Base-by-base conservation (phyloP, 768 basidiomycete species). In the Tephrocybe sp. region DNA sequence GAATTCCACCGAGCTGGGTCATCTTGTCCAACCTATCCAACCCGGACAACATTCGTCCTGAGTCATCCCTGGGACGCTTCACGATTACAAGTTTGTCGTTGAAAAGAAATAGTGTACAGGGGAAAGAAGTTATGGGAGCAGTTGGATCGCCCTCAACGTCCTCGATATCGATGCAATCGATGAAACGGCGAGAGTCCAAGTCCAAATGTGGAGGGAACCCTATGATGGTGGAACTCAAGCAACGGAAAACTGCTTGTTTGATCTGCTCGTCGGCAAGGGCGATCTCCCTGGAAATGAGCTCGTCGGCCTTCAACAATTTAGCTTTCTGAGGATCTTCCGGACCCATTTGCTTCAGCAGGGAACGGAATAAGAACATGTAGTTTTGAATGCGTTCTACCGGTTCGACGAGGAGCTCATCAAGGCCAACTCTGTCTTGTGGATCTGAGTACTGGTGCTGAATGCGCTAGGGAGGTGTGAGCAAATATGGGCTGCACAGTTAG, bases 311-410 rank as follows among this genome's bases (percentile, higher is more conserved):
- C 4, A 82, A 68, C 18, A 98, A 73, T 64, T 88, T 90, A 7
- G 77, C 75, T 24, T 91, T 80, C 58, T 94, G 92, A 1, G 83
- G 78, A 61, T 97, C 92, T 42, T 77, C 75, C 0, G 80, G 80
- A 12, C 81, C 78, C 88, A 98, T 90, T 62, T 90, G 80, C 68
- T 94, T 93, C 62, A 95, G 73, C 87, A 98, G 98, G 4, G 80
- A 90, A 53, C 91, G 87, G 68, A 96, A 92, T 58, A 98, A 78
- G 21, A 98, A 75, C 1, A 93, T 95, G 69, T 98, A 98, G 57
- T 95, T 79, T 3, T 95, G 94, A 62, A 98, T 93, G 28, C 95
- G 85, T 63, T 98, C 96, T 4, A 97, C 92, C 12, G 95, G 95
- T 58, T 98, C 95, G 85, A 96, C 96, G 18, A 98, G 77, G 43